Evolutionary conservation across 257 asterid genomes (phyloP).

Genomic region (Haberlea rhodopensis): DNA sequence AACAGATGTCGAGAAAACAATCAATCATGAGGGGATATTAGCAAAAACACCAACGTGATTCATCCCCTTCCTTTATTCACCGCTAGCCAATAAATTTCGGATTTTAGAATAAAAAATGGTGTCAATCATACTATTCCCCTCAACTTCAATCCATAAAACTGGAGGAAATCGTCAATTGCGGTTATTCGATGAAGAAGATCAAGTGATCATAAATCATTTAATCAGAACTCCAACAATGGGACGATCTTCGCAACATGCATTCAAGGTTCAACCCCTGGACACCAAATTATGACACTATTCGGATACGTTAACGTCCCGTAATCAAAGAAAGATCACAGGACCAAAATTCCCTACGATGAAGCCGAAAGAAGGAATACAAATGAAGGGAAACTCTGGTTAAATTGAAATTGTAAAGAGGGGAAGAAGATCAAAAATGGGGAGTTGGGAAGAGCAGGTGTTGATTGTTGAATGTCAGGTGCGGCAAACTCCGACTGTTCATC

Average conservation of each 20-base stretch:
- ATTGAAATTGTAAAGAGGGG: background rate
- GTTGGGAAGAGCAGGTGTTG: constrained; percentile 24
- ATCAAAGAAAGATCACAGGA: background rate
- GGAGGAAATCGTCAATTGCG: constrained; percentile 7
- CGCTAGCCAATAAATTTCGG: constrained; percentile 11
- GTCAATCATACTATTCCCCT: constrained; percentile 15
- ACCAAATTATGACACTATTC: background rate
- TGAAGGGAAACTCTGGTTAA: too few relatives aligned
- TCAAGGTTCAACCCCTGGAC: background rate
- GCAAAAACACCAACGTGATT: constrained; percentile 18
- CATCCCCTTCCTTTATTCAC: constrained; percentile 8
- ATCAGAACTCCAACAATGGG: background rate
- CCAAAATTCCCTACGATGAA: background rate
- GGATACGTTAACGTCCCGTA: background rate
- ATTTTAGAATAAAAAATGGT: constrained; percentile 12
- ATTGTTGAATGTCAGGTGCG: background rate
- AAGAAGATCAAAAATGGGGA: background rate
- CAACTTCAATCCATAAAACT: constrained; percentile 23
- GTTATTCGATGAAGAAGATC: background rate
- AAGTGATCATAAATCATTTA: background rate
- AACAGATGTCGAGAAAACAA: constrained; percentile 3
- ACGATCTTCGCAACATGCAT: background rate
- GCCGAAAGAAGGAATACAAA: background rate
- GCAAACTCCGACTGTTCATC: constrained; percentile 10
- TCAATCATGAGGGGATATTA: background rate